A percentile compares a stretch with the other conserved stretches of the same genome.
phyloP scores from a whole-genome alignment of 23 red algal species.

The Chondrus crispus region DNA sequence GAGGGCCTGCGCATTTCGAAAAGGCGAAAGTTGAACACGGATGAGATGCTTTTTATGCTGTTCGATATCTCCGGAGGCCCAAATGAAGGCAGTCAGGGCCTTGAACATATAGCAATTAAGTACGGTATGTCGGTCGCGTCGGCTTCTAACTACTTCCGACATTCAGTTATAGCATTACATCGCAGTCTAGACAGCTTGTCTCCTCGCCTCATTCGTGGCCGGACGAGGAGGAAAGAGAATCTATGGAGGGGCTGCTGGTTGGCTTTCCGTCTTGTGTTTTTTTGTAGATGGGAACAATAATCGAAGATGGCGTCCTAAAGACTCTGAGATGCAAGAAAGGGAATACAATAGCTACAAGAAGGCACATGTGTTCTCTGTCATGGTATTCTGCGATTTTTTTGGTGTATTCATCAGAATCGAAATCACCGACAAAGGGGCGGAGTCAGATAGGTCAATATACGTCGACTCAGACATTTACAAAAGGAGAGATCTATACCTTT shows the following conservation, averaged over 20 bases:
- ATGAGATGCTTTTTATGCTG: neutral
- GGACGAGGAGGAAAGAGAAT: neutral
- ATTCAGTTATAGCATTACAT: neutral
- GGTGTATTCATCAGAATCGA: slow-evolving; percentile 8
- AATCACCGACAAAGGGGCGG: neutral
- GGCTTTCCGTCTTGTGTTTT: slow-evolving; percentile 7
- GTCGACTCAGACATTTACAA: neutral
- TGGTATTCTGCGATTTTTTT: slow-evolving; percentile 12
- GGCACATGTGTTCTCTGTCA: neutral
- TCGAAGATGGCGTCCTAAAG: neutral
- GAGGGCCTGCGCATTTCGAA: neutral
- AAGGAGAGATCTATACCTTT: neutral
- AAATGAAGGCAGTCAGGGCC: neutral
- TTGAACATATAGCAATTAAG: neutral
- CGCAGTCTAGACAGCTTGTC: neutral
- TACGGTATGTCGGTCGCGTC: neutral
- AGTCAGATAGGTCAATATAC: slow-evolving; percentile 8
- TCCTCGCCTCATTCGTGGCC: neutral
- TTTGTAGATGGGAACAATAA: neutral
- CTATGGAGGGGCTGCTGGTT: neutral
- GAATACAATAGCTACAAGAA: neutral
- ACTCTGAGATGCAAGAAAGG: neutral
- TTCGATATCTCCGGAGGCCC: neutral
- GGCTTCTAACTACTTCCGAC: slow-evolving; percentile 23
- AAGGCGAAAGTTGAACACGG: neutral